Percentiles rank a stretch among this genome's conserved stretches.
phyloP scores from a whole-genome alignment of 164 flowering plant species.

The Saururus chinensis region DNA sequence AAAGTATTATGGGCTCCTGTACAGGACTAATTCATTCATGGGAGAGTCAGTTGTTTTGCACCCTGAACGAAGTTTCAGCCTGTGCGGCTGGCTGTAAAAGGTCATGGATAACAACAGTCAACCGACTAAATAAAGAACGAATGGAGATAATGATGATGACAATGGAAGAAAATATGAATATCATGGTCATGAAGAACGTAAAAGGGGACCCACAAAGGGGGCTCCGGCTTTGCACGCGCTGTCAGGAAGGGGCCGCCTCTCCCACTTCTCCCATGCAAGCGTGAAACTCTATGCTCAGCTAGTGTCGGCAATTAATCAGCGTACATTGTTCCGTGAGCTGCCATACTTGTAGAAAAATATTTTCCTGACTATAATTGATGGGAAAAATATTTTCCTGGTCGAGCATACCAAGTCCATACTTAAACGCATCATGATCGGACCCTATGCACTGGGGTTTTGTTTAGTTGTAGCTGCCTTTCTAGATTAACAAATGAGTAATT shows the following conservation, averaged over 20 bases:
- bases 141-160: not conserved
- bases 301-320: conserved; percentile 13
- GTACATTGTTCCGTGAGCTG: conserved; percentile 8
- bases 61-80: conserved; percentile 5
- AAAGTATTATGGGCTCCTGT: too few relatives aligned
- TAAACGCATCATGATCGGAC: too few relatives aligned
- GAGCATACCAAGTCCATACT: too few relatives aligned
- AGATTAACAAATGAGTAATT: not conserved
- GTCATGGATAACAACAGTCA: not conserved
- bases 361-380: too few relatives aligned
- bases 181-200: not conserved
- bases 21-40: not conserved
- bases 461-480: not conserved
- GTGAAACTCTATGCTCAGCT: conserved; percentile 25
- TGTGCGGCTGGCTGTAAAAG: too few relatives aligned
- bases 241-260: conserved; percentile 39
- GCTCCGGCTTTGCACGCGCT: conserved; percentile 56
- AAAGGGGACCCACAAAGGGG: conserved; percentile 9
- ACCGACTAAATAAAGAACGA: not conserved
- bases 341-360: too few relatives aligned
- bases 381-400: too few relatives aligned
- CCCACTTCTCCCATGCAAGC: conserved; percentile 40
- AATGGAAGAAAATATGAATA: not conserved
- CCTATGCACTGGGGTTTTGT: too few relatives aligned
- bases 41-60: conserved; percentile 3